Base-by-base conservation (phyloP, 2,329 filamentous ascomycete genomes). In the Geosmithia flava region DNA sequence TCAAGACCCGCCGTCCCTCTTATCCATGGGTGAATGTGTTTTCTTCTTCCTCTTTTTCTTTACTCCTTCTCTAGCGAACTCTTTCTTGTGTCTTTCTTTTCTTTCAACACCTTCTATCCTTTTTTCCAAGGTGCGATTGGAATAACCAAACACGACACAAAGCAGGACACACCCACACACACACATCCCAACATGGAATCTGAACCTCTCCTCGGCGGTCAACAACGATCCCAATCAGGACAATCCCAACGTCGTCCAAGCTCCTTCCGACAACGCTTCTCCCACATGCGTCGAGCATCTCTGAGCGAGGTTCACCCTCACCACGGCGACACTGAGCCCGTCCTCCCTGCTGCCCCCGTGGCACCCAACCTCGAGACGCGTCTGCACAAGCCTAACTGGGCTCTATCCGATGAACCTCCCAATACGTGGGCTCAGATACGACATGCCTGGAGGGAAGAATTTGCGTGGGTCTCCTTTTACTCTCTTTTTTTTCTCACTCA, bases 351-450 rank as follows among this genome's bases (percentile, higher is more conserved):
- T 15, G 44, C 44, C 13, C 44, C 44, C 44, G 44, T 46, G 16
- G 44, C 20, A 10, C 19, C 44, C 20, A 10, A 29, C 30, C 44
- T 23, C 19, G 44, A 46, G 44, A 46, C 44, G 20, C 20, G 44
- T 13, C 29, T 46, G 20, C 44, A 46, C 23, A 46, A 46, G 44
- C 44, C 44, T 6, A 46, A 46, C 27, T 46, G 44, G 44, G 44
- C 44, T 17, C 29, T 46, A 13, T 27, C 19, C 44, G 44, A 46
- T 19, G 44, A 29, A n/a, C 44, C 44, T 16, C 44, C 44, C 17
- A 46, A 46, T 20, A 19, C 29, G 4, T 46, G 44, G 44, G 44
- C 44, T 7, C 44, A 46, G 30, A 30, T 46, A n/a, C 44, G 44
- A 15, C 44, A 46, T 33, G 20, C 44, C 7, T 46, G 44, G 44